Evolutionary conservation across 2,329 filamentous ascomycete species (phyloP).

Genomic region (Verruconis gallopava): DNA sequence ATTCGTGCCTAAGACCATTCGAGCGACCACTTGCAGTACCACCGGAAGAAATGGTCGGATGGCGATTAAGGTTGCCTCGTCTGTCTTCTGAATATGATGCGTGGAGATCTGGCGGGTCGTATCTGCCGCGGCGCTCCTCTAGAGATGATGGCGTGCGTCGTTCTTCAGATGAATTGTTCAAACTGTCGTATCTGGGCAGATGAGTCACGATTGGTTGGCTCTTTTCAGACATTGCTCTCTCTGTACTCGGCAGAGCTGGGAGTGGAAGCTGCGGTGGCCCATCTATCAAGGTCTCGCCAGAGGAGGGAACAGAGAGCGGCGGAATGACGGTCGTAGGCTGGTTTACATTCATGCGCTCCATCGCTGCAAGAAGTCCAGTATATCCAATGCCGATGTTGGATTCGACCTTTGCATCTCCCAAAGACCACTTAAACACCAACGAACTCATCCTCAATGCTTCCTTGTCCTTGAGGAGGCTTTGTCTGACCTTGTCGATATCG

Average conservation of each 20-base stretch:
- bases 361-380: slow-evolving; percentile 50
- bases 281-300: slow-evolving; percentile 12
- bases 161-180: slow-evolving; percentile 13
- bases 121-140: neutral
- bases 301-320: slow-evolving; percentile 19
- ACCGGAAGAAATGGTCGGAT: neutral
- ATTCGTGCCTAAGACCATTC: too few species aligned
- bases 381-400: slow-evolving; percentile 53
- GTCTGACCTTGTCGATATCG: slow-evolving; percentile 4
- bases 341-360: slow-evolving; percentile 36
- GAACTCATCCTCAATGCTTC: slow-evolving; percentile 52
- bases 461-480: slow-evolving; percentile 2
- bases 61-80: neutral
- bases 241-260: neutral
- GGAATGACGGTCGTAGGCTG: slow-evolving; percentile 16
- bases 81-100: neutral
- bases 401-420: slow-evolving; percentile 44
- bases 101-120: neutral
- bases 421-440: slow-evolving; percentile 51
- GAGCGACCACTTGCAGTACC: neutral
- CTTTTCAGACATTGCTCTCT: neutral
- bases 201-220: neutral
- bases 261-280: neutral
- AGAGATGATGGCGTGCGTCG: neutral
- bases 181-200: neutral